phyloP scores from a whole-genome alignment of 306 rosid genomes.

The Lithocarpus polystachyus region DNA sequence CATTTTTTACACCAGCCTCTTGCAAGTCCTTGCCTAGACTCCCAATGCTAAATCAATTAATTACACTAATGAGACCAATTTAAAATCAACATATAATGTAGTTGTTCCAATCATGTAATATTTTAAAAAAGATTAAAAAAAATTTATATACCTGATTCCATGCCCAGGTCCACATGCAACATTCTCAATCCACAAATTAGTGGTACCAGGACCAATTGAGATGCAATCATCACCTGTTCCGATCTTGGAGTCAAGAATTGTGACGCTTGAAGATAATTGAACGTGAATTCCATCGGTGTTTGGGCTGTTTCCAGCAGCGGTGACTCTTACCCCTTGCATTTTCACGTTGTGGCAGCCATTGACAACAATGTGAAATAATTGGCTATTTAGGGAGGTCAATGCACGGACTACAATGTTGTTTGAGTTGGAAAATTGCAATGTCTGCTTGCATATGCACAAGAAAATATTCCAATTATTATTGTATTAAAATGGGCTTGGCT shows the following conservation, averaged over 20 bases:
- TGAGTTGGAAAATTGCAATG: constrained; percentile 34
- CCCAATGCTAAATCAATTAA: constrained; percentile 41
- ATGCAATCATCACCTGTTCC: constrained; percentile 59
- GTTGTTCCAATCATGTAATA: background rate
- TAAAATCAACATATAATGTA: background rate
- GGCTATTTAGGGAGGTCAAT: constrained; percentile 46
- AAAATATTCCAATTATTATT: background rate
- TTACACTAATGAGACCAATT: background rate
- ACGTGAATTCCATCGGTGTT: constrained; percentile 69
- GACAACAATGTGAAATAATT: constrained; percentile 50
- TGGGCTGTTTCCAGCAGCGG: constrained; percentile 43
- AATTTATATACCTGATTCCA: constrained; percentile 44
- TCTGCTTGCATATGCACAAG: constrained; percentile 13
- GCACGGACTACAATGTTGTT: constrained; percentile 39
- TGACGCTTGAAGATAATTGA: constrained; percentile 43
- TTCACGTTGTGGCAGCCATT: constrained; percentile 39
- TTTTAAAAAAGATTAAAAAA: too few species aligned
- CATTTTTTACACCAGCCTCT: constrained; percentile 52
- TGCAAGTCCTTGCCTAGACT: constrained; percentile 38
- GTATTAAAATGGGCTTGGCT: too few species aligned
- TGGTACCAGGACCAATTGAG: constrained; percentile 61
- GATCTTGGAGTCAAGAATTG: constrained; percentile 38
- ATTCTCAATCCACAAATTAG: constrained; percentile 55
- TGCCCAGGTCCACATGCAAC: constrained; percentile 65
- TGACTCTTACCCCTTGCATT: constrained; percentile 32